Conservation (phyloP, 2,329 filamentous ascomycete genomes). For the Alternaria hordeiaustralica region DNA sequence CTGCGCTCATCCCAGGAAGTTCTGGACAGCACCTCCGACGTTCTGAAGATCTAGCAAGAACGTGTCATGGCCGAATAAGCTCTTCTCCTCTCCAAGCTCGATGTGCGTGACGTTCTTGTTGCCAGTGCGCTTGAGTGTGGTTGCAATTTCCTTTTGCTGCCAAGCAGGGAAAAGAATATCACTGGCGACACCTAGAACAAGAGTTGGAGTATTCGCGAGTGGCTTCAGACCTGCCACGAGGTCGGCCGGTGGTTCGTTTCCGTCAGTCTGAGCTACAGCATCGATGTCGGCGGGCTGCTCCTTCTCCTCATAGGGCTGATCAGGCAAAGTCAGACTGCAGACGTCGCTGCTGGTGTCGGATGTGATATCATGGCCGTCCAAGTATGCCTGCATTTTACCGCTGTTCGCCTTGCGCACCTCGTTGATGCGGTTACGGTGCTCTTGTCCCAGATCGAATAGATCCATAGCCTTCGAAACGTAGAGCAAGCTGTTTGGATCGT, state of each 20-base stretch:
- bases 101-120: conserved; percentile 85
- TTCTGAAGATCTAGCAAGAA: conserved; percentile 92
- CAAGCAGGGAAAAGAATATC: conserved; percentile 97
- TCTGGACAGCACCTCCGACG: conserved; percentile 81
- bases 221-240: conserved; percentile 75
- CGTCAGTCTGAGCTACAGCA: conserved; percentile 38
- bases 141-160: conserved; percentile 94
- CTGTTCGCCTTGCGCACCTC: conserved; percentile 68
- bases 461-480: conserved; percentile 99
- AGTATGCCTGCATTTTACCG: conserved; percentile 60
- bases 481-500: conserved; percentile 92
- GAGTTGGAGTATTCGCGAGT: conserved; percentile 76
- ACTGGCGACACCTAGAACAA: conserved; percentile 93
- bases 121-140: conserved; percentile 77
- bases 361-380: conserved; percentile 37
- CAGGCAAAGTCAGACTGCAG: conserved; percentile 84
- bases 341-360: conserved; percentile 48
- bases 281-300: conserved; percentile 53
- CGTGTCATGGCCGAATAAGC: conserved; percentile 94
- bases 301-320: conserved; percentile 86
- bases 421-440: conserved; percentile 69
- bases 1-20: conserved; percentile 70
- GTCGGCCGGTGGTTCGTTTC: conserved; percentile 72
- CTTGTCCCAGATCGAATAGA: conserved; percentile 85
- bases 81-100: conserved; percentile 92